These are phyloP conservation scores for Smittium mucronatum DNA, from an alignment of 371 early-diverging fungal genomes.

Conservation along the genomic window DNA sequence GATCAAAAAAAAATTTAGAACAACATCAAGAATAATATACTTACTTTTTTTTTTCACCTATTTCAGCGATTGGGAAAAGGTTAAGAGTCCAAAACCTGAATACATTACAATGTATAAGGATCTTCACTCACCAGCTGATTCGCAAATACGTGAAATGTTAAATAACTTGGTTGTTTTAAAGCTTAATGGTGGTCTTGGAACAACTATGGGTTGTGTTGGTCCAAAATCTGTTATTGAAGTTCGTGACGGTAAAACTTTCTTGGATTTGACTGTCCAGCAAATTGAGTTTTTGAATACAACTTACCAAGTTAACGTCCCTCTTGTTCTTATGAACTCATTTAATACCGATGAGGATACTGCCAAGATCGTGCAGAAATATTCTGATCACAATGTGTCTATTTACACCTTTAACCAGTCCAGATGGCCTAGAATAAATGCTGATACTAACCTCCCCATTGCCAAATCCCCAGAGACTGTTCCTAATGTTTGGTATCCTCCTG, in stretches of 20 bases:
- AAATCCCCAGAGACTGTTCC: conserved; percentile 39
- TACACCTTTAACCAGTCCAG: conserved; percentile 96
- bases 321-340: conserved; percentile 99
- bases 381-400: conserved; percentile 75
- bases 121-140: conserved; percentile 39
- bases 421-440: conserved; percentile 92
- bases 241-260: conserved; percentile 94
- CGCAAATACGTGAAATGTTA: conserved; percentile 42
- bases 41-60: neutral
- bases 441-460: conserved; percentile 80
- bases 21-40: neutral
- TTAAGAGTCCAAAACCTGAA: conserved; percentile 78
- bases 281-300: conserved; percentile 92
- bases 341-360: conserved; percentile 97
- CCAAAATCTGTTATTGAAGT: conserved; percentile 99
- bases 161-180: conserved; percentile 96
- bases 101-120: conserved; percentile 66
- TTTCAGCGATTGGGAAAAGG: conserved; percentile 78
- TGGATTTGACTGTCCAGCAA: conserved; percentile 97
- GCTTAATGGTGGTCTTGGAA: conserved; percentile 98
- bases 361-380: conserved; percentile 94
- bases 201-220: conserved; percentile 99
- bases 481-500: conserved; percentile 91
- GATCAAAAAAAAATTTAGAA: neutral
- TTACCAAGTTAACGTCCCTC: conserved; percentile 84